A percentile compares a stretch with the other conserved stretches of the same genome.
Evolutionary conservation across 306 rosid species (phyloP).

Genomic region (Vigna nakashimae): DNA sequence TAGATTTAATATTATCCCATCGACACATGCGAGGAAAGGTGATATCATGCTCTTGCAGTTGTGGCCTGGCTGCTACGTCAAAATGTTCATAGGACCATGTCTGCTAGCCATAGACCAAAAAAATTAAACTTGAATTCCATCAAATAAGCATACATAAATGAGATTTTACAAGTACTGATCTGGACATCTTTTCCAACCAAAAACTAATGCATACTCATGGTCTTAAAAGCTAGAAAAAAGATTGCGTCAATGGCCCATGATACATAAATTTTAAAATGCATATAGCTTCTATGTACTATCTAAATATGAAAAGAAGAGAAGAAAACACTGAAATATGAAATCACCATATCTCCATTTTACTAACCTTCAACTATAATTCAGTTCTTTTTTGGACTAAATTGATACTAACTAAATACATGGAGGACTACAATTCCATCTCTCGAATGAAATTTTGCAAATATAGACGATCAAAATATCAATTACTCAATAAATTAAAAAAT

Average conservation of each 20-base stretch:
- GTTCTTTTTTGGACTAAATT: slow-evolving; percentile 17
- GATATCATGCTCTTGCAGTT: slow-evolving; percentile 42
- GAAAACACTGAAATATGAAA: not conserved
- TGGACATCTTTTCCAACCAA: slow-evolving; percentile 2
- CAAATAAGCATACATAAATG: slow-evolving; percentile 19
- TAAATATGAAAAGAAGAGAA: not conserved
- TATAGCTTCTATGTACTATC: slow-evolving; percentile 13
- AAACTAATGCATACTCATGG: not conserved
- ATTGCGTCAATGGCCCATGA: not conserved
- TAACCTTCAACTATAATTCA: slow-evolving; percentile 17
- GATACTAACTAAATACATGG: not conserved
- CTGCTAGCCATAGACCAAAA: slow-evolving; percentile 45
- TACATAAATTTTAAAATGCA: not conserved
- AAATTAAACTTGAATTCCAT: slow-evolving; percentile 12
- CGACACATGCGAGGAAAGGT: slow-evolving; percentile 65
- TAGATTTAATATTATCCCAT: slow-evolving; percentile 59
- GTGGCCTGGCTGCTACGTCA: slow-evolving; percentile 67
- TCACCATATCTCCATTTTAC: slow-evolving; percentile 11
- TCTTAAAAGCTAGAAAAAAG: not conserved
- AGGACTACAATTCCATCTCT: slow-evolving; percentile 1
- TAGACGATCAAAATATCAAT: slow-evolving; percentile 12
- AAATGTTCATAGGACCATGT: slow-evolving; percentile 71
- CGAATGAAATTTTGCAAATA: slow-evolving; percentile 1
- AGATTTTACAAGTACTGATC: slow-evolving; percentile 9
- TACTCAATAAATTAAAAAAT: not conserved